Conservation (phyloP, 257 asterid genomes). For the Dorcoceras hygrometricum region DNA sequence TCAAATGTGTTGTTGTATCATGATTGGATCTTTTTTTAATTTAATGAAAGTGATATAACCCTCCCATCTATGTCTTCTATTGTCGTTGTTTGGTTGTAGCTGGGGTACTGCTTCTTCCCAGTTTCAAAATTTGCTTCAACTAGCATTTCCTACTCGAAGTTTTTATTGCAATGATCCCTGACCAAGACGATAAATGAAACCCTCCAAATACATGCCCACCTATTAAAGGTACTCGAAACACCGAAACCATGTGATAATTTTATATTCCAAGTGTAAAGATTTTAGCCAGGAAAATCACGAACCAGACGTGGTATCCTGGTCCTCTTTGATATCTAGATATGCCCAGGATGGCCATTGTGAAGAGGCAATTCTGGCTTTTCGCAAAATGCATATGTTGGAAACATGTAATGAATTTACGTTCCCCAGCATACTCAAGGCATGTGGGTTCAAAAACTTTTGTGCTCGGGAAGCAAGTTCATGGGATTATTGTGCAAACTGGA, state of each 20-base stretch:
- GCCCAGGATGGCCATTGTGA: conserved; percentile 53
- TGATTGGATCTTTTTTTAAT: no score
- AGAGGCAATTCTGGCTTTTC: conserved; percentile 57
- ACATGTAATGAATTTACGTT: conserved; percentile 61
- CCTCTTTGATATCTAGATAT: conserved; percentile 73
- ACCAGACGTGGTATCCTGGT: conserved; percentile 75
- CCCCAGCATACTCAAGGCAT: conserved; percentile 80
- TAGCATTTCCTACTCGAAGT: conserved; percentile 47
- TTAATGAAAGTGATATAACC: no score
- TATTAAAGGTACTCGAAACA: conserved; percentile 43
- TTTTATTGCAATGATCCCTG: conserved; percentile 44
- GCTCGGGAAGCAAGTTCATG: conserved; percentile 67
- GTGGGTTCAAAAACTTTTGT: conserved; percentile 36
- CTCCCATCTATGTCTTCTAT: conserved; percentile 5
- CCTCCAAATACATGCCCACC: conserved; percentile 57
- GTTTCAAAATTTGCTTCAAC: conserved; percentile 25
- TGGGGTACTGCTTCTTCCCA: conserved; percentile 32
- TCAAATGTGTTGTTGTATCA: no score
- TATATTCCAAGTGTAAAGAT: conserved; percentile 52
- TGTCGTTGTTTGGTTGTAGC: conserved; percentile 7
- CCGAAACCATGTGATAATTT: conserved; percentile 51
- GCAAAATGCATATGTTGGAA: conserved; percentile 53
- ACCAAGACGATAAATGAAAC: conserved; percentile 49
- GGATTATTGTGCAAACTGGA: conserved; percentile 51
- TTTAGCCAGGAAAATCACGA: conserved; percentile 48